Conservation (phyloP, 768 basidiomycete species). For the Holtermanniella nyarrowii region DNA sequence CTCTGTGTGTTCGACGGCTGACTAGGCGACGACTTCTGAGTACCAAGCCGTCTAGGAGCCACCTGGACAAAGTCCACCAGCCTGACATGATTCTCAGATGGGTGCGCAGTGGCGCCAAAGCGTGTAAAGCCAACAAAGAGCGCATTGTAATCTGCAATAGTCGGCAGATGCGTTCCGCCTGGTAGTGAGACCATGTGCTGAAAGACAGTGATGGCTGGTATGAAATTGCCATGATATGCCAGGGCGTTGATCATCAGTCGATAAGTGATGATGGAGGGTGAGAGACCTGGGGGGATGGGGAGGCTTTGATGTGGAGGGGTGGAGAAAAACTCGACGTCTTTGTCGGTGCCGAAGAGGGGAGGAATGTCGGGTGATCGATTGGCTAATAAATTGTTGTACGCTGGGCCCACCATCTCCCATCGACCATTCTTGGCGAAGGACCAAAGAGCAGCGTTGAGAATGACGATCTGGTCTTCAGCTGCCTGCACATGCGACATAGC, state of each 20-base stretch:
- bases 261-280: constrained; percentile 15
- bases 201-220: constrained; percentile 21
- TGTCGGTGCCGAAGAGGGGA: background rate
- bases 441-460: constrained; percentile 22
- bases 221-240: constrained; percentile 19
- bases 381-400: constrained; percentile 11
- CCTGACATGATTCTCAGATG: background rate
- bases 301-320: background rate
- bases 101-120: constrained; percentile 12
- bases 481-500: background rate
- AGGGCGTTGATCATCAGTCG: constrained; percentile 19
- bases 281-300: constrained; percentile 10
- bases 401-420: constrained; percentile 19
- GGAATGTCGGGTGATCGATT: background rate
- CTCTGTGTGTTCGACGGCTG: too few relatives aligned
- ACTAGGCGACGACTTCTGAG: too few relatives aligned
- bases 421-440: constrained; percentile 14
- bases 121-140: constrained; percentile 35
- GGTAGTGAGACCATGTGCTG: constrained; percentile 26
- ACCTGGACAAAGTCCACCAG: constrained; percentile 1
- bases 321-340: constrained; percentile 1
- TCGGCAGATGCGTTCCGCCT: constrained; percentile 16
- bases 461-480: constrained; percentile 6
- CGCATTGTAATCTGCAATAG: constrained; percentile 20
- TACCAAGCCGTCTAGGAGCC: background rate